These are phyloP conservation scores for Leptographium wingfieldii DNA, from an alignment of 2,329 filamentous ascomycete species.

Conservation along the genomic window DNA sequence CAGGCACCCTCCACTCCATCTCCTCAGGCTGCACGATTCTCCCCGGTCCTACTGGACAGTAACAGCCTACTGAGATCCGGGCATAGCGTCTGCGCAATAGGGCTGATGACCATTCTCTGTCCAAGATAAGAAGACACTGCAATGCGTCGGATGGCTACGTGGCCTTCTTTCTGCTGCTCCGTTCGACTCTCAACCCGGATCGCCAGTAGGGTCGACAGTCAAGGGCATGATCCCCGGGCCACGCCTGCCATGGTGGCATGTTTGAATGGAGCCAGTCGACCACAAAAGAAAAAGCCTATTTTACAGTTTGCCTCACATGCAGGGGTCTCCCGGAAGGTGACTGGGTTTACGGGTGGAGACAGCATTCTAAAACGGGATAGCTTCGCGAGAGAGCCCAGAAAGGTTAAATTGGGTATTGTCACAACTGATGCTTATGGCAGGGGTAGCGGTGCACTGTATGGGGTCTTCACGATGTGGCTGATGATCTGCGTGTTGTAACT, in stretches of 20 bases:
- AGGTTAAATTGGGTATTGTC: background rate
- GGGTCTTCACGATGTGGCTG: too few species aligned
- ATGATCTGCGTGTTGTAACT: too few species aligned
- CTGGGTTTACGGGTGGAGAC: background rate
- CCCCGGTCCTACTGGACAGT: background rate
- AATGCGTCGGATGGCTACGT: background rate
- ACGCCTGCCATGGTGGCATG: background rate
- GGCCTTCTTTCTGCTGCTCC: background rate
- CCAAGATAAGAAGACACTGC: background rate
- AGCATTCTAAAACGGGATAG: background rate
- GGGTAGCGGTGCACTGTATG: too few species aligned
- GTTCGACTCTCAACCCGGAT: background rate
- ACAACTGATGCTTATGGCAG: too few species aligned
- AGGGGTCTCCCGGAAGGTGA: background rate
- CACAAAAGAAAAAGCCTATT: background rate
- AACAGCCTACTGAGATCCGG: background rate
- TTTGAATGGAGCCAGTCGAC: background rate
- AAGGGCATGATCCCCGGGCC: background rate
- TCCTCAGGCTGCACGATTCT: background rate
- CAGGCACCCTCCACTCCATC: background rate
- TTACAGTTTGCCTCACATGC: background rate
- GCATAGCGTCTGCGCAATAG: background rate
- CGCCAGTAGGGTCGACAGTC: background rate
- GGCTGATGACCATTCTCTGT: background rate
- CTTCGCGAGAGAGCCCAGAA: background rate